Base-by-base conservation (phyloP, 495 filamentous ascomycete genomes). In the Xylaria bambusicola region DNA sequence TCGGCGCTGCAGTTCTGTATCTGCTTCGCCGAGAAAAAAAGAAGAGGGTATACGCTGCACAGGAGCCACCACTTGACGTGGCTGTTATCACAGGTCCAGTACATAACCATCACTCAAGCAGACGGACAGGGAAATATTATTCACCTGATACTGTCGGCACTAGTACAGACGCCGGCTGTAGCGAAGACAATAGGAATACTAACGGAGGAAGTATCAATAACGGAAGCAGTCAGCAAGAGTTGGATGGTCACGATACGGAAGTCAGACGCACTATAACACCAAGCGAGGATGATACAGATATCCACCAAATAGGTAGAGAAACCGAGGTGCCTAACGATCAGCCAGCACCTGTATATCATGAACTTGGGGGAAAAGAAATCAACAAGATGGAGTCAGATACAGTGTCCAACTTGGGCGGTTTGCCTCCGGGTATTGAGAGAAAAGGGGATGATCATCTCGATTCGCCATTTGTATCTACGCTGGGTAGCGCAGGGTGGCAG, bases 1-100 rank as follows among this genome's bases (percentile, higher is more conserved):
- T 72, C 5, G 53, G 13, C 3, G 63, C 52, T 3, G 31, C 61
- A 18, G 62, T 69, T 7, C 50, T 66, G 38, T 46, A 62, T 27
- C 57, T 66, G 47, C 40, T 69, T 31, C 66, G 65, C 17, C 66
- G 66, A 18, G 64, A 68, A 27, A 65, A 64, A 7, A 68, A 56
- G 50, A 66, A 54, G 61, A 64, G 49, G 54, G 38, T 1, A 59
- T 66, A 46, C 17, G 48, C 62, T 0, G 46, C 48, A 13, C 52
- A 46, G 18, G 47, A 63, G 0, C 58, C 65, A 15, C 53, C 47
- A 46, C 55, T 62, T 0, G 67, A 72, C 12, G 52, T 46, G 26
- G 40, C 62, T 0, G 62, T 68, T 0, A 40, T 70, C 20, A 66
- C 60, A 4, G 67, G 65, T 13, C 67, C 65, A 0, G 52, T 70